Base-by-base conservation (phyloP, 768 basidiomycete species). In the Infundibulicybe gibba region DNA sequence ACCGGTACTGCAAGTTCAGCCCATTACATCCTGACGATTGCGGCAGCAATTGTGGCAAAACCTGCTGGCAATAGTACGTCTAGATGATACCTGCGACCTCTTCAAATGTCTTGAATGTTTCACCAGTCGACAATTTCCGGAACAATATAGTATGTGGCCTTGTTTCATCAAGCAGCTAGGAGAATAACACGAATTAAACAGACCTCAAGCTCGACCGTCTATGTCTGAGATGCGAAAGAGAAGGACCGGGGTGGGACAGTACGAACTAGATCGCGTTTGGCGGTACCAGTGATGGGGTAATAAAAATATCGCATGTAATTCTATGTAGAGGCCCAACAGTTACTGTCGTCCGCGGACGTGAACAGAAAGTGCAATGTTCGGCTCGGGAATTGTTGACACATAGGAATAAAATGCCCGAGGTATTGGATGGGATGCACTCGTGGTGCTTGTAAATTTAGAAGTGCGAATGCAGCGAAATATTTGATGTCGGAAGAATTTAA, bases 51-150 rank as follows among this genome's bases (percentile, higher is more conserved):
- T 89, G 87, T 65, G 68, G 60, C 25, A 68, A 59, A 19, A 81
- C 80, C 19, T 88, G 87, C 59, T 88, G 87, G 87, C 85, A 87
- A 64, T 85, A 85, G 87, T 89, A 62, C 68, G 85, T 63, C 44
- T 42, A 32, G 51, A 30, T 32, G 41, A 21, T 41, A 12, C 14
- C 43, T 47, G 30, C 42, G 37, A 43, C 41, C 31, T 49, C 35
- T 48, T 38, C 66, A 68, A 49, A 53, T 40, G 45, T 47, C 32
- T 21, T 34, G 17, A 33, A 35, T 52, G 49, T 45, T 44, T 44
- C 47, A 50, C 30, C 58, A 88, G 86, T 62, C 83, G 79, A 48
- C 80, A 81, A 61, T 88, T 82, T 63, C 87, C 87, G 32, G 69
- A 86, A 60, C 77, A 79, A 53, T 83, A 85, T 58, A 71, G 85